phyloP scores from a whole-genome alignment of 192 early-diverging fungal species.

The Gigaspora rosea region DNA sequence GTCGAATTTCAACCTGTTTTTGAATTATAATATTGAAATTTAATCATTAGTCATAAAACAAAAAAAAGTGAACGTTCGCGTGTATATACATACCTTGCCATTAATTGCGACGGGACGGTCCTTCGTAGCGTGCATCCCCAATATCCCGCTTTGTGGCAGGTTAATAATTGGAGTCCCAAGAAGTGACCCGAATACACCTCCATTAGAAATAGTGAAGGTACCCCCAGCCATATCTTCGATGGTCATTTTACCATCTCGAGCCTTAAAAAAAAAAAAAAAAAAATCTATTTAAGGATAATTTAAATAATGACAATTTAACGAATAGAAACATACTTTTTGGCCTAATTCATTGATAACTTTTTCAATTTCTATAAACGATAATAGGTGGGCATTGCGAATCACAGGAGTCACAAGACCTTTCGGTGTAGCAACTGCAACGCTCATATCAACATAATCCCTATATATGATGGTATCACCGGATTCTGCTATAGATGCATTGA shows the following conservation, averaged over 20 bases:
- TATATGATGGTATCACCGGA: conserved; percentile 84
- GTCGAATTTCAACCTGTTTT: conserved; percentile 69
- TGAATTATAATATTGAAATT: not conserved
- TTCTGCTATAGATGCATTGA: conserved; percentile 86
- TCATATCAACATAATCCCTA: conserved; percentile 93
- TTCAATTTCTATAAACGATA: conserved; percentile 86
- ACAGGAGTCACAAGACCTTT: conserved; percentile 99
- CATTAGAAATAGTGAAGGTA: conserved; percentile 99
- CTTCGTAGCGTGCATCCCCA: conserved; percentile 99
- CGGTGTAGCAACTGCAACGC: conserved; percentile 95
- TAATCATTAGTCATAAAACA: not conserved
- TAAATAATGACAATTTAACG: not conserved
- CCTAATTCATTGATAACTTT: conserved; percentile 87
- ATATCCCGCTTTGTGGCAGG: conserved; percentile 92
- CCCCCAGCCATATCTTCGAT: conserved; percentile 98
- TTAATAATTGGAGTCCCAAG: conserved; percentile 99
- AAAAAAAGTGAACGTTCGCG: not conserved
- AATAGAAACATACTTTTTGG: conserved; percentile 58
- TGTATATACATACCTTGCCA: conserved; percentile 69
- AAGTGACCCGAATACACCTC: conserved; percentile 97
- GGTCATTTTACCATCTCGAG: conserved; percentile 91
- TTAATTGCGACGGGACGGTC: conserved; percentile 93
- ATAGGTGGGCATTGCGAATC: conserved; percentile 87
- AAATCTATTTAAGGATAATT: not conserved
- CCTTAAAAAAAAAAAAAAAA: conserved; percentile 51